phyloP scores from a whole-genome alignment of 768 basidiomycete species.

The Lentinula boryana region DNA sequence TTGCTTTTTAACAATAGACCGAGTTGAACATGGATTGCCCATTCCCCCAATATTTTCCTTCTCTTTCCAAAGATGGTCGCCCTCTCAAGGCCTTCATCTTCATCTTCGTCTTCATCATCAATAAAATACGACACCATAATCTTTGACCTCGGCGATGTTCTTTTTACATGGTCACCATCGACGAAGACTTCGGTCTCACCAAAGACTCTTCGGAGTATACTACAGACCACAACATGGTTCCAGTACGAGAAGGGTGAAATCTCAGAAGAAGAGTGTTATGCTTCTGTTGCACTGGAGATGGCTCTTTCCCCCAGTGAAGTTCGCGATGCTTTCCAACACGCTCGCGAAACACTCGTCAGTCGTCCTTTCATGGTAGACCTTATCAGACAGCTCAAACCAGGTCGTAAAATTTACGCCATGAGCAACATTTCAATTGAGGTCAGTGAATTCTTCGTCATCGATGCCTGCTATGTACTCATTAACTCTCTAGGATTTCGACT shows the following conservation, averaged over 20 bases:
- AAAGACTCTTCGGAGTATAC: constrained; percentile 32
- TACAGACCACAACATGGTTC: constrained; percentile 42
- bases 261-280: constrained; percentile 38
- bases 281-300: constrained; percentile 32
- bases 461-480: neutral
- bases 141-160: constrained; percentile 51
- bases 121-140: constrained; percentile 28
- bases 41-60: neutral
- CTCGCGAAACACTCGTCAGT: constrained; percentile 39
- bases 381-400: constrained; percentile 37
- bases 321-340: constrained; percentile 36
- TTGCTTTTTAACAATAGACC: constrained; percentile 2
- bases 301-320: constrained; percentile 31
- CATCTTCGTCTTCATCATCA: neutral
- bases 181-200: constrained; percentile 39
- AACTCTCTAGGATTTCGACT: constrained; percentile 29
- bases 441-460: too few species aligned
- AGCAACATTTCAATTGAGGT: constrained; percentile 49
- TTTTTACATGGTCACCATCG: constrained; percentile 47
- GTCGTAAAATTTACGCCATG: constrained; percentile 45
- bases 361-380: constrained; percentile 39
- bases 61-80: constrained; percentile 1
- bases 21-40: neutral
- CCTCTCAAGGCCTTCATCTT: neutral
- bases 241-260: constrained; percentile 47